Conservation (phyloP, 495 filamentous ascomycete genomes). For the Aspergillus campestris region DNA sequence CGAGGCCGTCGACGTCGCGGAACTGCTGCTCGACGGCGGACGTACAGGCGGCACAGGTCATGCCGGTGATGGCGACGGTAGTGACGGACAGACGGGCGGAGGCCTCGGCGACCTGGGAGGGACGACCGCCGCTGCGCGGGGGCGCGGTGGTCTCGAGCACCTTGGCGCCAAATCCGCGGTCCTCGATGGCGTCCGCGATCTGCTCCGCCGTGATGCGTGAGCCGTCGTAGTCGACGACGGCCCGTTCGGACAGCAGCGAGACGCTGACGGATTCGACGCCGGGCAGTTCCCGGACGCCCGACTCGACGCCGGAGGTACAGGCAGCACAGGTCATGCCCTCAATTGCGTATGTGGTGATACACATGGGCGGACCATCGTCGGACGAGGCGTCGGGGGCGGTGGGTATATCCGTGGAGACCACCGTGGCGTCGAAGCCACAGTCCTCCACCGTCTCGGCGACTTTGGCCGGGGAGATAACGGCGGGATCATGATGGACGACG, state of each 20-base stretch:
- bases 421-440: slow-evolving; percentile 85
- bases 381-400: slow-evolving; percentile 23
- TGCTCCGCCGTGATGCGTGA: slow-evolving; percentile 53
- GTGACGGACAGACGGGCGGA: slow-evolving; percentile 50
- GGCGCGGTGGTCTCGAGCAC: slow-evolving; percentile 46
- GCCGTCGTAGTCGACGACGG: slow-evolving; percentile 71
- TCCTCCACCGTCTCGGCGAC: slow-evolving; percentile 86
- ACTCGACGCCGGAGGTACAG: slow-evolving; percentile 84
- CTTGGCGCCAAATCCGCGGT: slow-evolving; percentile 84
- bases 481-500: slow-evolving; percentile 80
- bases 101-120: slow-evolving; percentile 26
- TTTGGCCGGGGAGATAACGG: slow-evolving; percentile 59
- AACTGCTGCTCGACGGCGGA: slow-evolving; percentile 84
- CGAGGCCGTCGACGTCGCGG: slow-evolving; percentile 63
- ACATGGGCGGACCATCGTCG: slow-evolving; percentile 27
- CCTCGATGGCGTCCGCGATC: slow-evolving; percentile 84
- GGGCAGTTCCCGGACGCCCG: slow-evolving; percentile 59
- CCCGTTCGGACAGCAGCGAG: slow-evolving; percentile 64
- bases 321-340: slow-evolving; percentile 97
- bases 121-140: slow-evolving; percentile 4
- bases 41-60: slow-evolving; percentile 96
- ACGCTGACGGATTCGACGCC: slow-evolving; percentile 82
- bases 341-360: slow-evolving; percentile 77
- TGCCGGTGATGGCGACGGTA: slow-evolving; percentile 79
- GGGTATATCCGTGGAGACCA: slow-evolving; percentile 73